Evolutionary conservation across 805 yeast species (phyloP), one percentile per base, ranked within the genome.

Genomic region (Sugiyamaella valdiviana): DNA sequence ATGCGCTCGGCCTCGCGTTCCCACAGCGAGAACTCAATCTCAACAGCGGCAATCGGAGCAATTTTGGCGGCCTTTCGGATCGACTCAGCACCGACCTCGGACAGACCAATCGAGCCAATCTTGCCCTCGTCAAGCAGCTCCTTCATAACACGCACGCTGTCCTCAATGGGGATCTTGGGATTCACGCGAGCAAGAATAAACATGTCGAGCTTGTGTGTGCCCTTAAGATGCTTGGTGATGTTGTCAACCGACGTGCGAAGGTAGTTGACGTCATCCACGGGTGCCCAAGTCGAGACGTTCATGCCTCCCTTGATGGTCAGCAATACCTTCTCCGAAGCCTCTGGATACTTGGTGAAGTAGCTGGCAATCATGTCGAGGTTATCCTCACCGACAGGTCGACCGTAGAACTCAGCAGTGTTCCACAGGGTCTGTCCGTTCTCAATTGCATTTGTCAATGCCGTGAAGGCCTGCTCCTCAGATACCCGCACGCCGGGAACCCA

Each of bases 321-420:
- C 16, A 77, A 67, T 41, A 81, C 79, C 52, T 82, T 71, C 45
- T 75, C 67, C 45, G 80, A 74, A 45, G 69, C 68, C 42, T 76
- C 81, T 2, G 88, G 84, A 51, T 76, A 69, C 53, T 69, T 63
- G n/a, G 61, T 71, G 56, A 85, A 77, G 61, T 83, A 87, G 6
- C 71, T 75, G 42, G 74, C 68, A 37, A 85, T 62, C 48, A 78
- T 71, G 56, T 74, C 66, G 68, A 88, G 68, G 59, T 85, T 85
- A 51, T 68, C 65, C 42, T 58, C 57, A 43, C 70, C 67, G 3
- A 69, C 65, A 5, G 73, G 71, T 0, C 64, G 51, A 14, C 95
- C 95, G 58, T 88, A 87, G 60, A 87, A 85, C 58, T 82, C 93
- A 51, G 93, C 93, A 22, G 79, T 80, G 59, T 86, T 86, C 64